Conservation (phyloP, 495 filamentous ascomycete species). For the Aspergillus funiculosus region DNA sequence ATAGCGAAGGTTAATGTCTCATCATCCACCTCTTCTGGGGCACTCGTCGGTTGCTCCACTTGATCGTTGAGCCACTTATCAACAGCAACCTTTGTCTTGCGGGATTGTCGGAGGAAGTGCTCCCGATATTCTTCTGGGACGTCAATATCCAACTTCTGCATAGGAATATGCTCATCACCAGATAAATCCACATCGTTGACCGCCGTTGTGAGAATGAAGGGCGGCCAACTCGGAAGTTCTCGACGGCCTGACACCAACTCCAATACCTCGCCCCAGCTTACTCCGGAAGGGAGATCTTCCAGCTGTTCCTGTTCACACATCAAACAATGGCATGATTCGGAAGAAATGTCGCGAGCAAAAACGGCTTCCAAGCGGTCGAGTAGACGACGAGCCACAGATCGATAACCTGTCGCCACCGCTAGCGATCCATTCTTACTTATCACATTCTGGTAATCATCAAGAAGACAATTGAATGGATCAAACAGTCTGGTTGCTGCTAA, state of each 20-base stretch:
- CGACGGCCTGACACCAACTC: slow-evolving; percentile 85
- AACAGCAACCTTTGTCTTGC: slow-evolving; percentile 77
- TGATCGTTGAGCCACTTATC: slow-evolving; percentile 81
- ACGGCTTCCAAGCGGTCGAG: slow-evolving; percentile 92
- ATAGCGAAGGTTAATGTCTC: slow-evolving; percentile 91
- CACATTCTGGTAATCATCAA: slow-evolving; percentile 82
- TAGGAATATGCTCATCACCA: slow-evolving; percentile 51
- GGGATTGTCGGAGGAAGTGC: slow-evolving; percentile 80
- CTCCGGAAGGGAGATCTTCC: slow-evolving; percentile 53
- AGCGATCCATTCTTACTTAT: slow-evolving; percentile 78
- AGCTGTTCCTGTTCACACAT: slow-evolving; percentile 63
- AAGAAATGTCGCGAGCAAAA: slow-evolving; percentile 84
- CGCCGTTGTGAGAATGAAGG: slow-evolving; percentile 61
- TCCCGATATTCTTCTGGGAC: slow-evolving; percentile 85
- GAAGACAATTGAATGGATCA: slow-evolving; percentile 66
- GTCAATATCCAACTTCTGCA: slow-evolving; percentile 83
- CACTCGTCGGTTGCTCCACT: slow-evolving; percentile 61
- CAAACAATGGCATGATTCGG: slow-evolving; percentile 69
- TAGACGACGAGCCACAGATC: slow-evolving; percentile 83
- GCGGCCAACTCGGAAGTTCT: slow-evolving; percentile 81
- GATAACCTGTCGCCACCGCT: slow-evolving; percentile 93
- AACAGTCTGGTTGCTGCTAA: slow-evolving; percentile 60
- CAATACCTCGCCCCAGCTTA: slow-evolving; percentile 96
- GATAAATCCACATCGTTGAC: slow-evolving; percentile 51
- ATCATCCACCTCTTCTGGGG: slow-evolving; percentile 82